phyloP scores from a whole-genome alignment of 2,329 filamentous ascomycete species.

The Alternaria angustiovoidea region DNA sequence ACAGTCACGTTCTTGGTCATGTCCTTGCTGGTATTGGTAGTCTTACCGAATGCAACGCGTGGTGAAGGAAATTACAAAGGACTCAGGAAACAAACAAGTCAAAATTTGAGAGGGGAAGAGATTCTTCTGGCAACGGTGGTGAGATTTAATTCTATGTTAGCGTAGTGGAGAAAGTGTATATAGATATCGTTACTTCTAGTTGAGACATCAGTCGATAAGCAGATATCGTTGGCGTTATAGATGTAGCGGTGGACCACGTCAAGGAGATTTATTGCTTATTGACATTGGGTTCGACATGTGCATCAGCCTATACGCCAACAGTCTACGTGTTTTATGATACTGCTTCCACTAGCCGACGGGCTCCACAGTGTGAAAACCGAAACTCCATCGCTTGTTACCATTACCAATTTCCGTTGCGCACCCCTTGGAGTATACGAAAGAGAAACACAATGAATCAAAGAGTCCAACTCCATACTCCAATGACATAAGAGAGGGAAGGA shows the following conservation, averaged over 20 bases:
- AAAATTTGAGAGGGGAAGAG: background rate
- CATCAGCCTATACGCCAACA: background rate
- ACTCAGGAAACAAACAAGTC: background rate
- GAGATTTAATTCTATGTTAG: background rate
- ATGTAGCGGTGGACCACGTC: background rate
- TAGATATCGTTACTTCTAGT: background rate
- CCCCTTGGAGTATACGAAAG: background rate
- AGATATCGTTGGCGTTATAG: background rate
- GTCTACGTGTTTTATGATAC: background rate
- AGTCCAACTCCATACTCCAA: background rate
- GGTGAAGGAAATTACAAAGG: background rate
- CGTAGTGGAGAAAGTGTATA: background rate
- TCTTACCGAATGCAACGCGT: background rate
- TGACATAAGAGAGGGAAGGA: background rate
- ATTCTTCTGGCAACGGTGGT: background rate
- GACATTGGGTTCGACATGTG: background rate
- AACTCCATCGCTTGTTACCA: constrained; percentile 4
- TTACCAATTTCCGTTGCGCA: background rate
- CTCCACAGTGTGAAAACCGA: background rate
- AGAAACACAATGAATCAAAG: background rate
- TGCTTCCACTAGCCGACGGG: background rate
- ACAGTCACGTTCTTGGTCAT: background rate
- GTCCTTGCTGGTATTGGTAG: background rate
- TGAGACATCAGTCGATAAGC: background rate
- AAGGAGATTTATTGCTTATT: background rate